Conservation (phyloP, 108 stramenopile genomes). For the Heterococcus sp. region DNA sequence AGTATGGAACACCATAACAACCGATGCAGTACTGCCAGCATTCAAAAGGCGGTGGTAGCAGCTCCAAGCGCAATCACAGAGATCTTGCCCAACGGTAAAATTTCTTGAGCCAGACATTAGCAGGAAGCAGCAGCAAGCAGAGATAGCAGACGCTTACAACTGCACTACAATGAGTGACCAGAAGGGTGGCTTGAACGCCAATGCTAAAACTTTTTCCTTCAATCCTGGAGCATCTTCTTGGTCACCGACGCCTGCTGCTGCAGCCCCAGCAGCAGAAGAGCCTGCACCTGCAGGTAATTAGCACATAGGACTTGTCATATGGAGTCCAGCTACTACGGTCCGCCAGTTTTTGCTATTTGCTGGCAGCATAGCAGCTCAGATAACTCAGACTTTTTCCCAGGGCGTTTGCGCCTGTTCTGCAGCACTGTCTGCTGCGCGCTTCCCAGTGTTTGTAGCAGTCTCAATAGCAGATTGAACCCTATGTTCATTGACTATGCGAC, state of each 20-base stretch:
- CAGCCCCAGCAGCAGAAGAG: background rate
- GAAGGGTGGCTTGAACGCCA: slow-evolving; percentile 9
- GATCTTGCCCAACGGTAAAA: no score
- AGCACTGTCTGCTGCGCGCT: no score
- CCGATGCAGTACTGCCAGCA: no score
- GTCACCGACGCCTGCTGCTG: background rate
- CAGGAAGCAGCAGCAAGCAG: background rate
- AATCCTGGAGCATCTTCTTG: slow-evolving; percentile 3
- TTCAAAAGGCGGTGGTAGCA: no score
- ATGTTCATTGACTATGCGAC: background rate
- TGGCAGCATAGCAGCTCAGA: background rate
- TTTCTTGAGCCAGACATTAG: no score
- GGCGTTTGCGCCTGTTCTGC: no score
- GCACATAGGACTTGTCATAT: background rate
- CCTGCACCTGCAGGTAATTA: background rate
- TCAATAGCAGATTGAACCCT: background rate
- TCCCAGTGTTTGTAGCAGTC: background rate
- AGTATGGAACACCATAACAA: no score
- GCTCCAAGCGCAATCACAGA: no score
- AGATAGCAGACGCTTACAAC: background rate
- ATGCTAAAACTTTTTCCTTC: slow-evolving; percentile 5
- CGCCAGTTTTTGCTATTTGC: background rate
- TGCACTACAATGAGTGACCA: no score
- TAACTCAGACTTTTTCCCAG: no score
- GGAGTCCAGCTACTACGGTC: background rate